phyloP scores from a whole-genome alignment of 148 eudicot species.

The Rheum nobile region DNA sequence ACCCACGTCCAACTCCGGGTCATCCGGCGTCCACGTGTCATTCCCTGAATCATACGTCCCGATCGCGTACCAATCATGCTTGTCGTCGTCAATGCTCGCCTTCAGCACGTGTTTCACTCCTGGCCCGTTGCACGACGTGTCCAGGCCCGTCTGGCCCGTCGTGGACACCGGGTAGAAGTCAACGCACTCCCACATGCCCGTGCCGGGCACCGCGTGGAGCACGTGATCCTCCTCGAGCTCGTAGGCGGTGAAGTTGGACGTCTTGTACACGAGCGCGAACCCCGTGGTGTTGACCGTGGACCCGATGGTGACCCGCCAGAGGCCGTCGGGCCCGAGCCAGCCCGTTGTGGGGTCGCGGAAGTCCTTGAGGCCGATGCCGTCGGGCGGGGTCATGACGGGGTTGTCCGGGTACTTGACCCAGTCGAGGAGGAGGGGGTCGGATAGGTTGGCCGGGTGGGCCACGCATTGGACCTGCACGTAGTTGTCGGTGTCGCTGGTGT shows the following conservation, averaged over 20 bases:
- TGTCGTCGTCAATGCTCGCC: conserved; percentile 62
- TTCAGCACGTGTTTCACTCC: conserved; percentile 69
- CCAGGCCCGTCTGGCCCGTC: conserved; percentile 43
- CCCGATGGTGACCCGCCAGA: conserved; percentile 70
- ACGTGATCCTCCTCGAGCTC: conserved; percentile 46
- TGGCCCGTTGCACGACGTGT: conserved; percentile 55
- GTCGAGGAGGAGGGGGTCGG: conserved; percentile 77
- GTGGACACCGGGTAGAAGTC: conserved; percentile 71
- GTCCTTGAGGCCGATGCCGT: conserved; percentile 45
- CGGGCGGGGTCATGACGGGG: conserved; percentile 75
- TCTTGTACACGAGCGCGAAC: conserved; percentile 52
- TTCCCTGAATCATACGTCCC: conserved; percentile 42
- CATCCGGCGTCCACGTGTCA: conserved; percentile 70
- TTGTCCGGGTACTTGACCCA: conserved; percentile 72
- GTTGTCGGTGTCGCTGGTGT: conserved; percentile 62
- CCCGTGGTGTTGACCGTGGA: conserved; percentile 61
- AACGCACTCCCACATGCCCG: conserved; percentile 99
- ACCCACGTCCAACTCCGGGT: conserved; percentile 70
- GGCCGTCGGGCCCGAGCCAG: conserved; percentile 57
- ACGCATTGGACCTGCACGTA: conserved; percentile 75
- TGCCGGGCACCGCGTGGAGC: conserved; percentile 58
- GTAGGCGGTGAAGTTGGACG: conserved; percentile 35
- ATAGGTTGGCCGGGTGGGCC: conserved; percentile 77
- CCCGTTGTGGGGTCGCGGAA: conserved; percentile 85
- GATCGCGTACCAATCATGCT: conserved; percentile 62